These are phyloP conservation scores for Pleurotus djamor DNA, from an alignment of 768 basidiomycete species.

Conservation along the genomic window DNA sequence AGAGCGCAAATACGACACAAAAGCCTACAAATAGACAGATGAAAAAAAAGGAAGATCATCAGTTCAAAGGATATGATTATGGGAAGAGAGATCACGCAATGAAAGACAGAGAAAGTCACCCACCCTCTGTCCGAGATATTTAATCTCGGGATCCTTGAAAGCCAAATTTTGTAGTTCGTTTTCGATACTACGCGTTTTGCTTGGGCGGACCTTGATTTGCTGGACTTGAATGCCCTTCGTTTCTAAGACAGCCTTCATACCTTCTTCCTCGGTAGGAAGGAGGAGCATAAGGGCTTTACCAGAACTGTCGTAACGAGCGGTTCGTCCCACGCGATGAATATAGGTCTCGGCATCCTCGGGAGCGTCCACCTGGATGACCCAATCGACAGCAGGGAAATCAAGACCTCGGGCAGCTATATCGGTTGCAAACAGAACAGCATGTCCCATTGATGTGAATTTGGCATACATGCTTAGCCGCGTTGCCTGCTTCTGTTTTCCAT, in stretches of 20 bases:
- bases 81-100: not conserved
- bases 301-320: conserved; percentile 88
- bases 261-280: conserved; percentile 89
- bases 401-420: conserved; percentile 95
- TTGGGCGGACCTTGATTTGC: conserved; percentile 85
- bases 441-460: conserved; percentile 77
- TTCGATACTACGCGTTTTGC: conserved; percentile 81
- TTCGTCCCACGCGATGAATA: conserved; percentile 95
- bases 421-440: conserved; percentile 90
- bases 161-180: conserved; percentile 90
- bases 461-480: conserved; percentile 81
- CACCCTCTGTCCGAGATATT: conserved; percentile 93
- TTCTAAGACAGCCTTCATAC: conserved; percentile 72
- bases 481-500: conserved; percentile 97
- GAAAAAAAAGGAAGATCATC: not conserved
- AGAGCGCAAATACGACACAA: conserved; percentile 94
- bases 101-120: conserved; percentile 20
- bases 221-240: conserved; percentile 70
- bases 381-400: conserved; percentile 95
- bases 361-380: conserved; percentile 95
- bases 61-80: not conserved
- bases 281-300: conserved; percentile 85
- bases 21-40: conserved; percentile 54
- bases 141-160: conserved; percentile 95
- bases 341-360: conserved; percentile 98